Percentiles rank a stretch among this genome's conserved stretches.
phyloP scores from a whole-genome alignment of 192 early-diverging fungal species.

The Globomyces pollinis-pini region DNA sequence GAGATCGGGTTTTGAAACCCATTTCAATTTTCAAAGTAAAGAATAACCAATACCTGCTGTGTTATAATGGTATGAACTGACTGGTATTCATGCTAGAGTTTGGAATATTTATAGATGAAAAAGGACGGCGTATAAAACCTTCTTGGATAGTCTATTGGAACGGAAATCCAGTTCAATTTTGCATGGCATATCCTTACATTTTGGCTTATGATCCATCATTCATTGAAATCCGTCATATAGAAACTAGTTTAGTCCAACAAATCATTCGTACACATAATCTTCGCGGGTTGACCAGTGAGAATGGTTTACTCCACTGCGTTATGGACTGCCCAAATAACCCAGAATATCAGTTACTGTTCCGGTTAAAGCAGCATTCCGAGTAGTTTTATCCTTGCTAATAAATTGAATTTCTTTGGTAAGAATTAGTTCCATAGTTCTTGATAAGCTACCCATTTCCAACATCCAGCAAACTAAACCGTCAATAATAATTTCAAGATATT shows the following conservation, averaged over 20 bases:
- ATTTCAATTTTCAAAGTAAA: conserved; percentile 75
- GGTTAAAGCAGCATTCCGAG: no score
- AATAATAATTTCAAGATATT: no score
- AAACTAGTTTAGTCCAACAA: conserved; percentile 62
- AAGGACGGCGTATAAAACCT: conserved; percentile 62
- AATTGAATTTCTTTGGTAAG: no score
- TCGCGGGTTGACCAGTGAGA: conserved; percentile 44
- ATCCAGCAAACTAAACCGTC: no score
- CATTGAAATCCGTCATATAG: conserved; percentile 80
- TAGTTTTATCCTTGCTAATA: no score
- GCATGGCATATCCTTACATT: conserved; percentile 73
- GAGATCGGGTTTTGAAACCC: conserved; percentile 64
- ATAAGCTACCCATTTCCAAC: no score
- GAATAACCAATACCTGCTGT: conserved; percentile 74
- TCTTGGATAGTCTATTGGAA: conserved; percentile 85
- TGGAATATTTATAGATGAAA: conserved; percentile 86
- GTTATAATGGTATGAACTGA: conserved; percentile 72
- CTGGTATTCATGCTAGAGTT: conserved; percentile 55
- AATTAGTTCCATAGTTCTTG: no score
- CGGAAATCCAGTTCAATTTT: conserved; percentile 78
- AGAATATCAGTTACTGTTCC: no score
- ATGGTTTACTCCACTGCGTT: conserved; percentile 13
- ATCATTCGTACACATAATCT: conserved; percentile 59
- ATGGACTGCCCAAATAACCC: no score
- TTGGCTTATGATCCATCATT: conserved; percentile 85